A percentile compares a stretch with the other conserved stretches of the same genome.
These are phyloP conservation scores for Tulasnella sp. DNA, from an alignment of 768 basidiomycete genomes.

Conservation along the genomic window DNA sequence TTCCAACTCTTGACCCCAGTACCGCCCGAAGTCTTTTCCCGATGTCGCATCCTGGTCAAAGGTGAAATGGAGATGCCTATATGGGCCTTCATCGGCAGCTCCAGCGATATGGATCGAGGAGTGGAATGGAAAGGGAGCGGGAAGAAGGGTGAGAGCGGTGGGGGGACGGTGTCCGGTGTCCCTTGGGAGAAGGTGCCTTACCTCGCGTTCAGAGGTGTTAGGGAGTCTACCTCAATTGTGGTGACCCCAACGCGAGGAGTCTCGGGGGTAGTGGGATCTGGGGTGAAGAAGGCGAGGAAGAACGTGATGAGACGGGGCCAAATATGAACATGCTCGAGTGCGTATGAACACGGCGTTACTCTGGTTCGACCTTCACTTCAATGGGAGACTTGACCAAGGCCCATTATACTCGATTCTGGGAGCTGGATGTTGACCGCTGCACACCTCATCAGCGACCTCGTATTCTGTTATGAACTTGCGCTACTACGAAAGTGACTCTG, in stretches of 20 bases:
- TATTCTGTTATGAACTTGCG: too few relatives aligned
- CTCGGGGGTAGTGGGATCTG: slow-evolving; percentile 42
- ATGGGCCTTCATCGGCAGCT: slow-evolving; percentile 76
- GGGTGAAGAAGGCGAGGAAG: slow-evolving; percentile 60
- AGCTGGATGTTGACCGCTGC: too few relatives aligned
- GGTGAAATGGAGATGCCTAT: slow-evolving; percentile 83
- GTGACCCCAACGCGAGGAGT: background rate
- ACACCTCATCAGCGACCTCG: too few relatives aligned
- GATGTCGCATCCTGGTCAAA: slow-evolving; percentile 47
- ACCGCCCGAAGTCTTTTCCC: slow-evolving; percentile 36
- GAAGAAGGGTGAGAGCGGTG: slow-evolving; percentile 37
- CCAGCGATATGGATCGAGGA: slow-evolving; percentile 23
- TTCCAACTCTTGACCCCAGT: slow-evolving; percentile 59
- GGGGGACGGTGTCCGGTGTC: slow-evolving; percentile 24
- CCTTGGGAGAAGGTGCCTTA: slow-evolving; percentile 57
- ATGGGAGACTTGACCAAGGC: too few relatives aligned
- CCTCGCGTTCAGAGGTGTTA: slow-evolving; percentile 55
- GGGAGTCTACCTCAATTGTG: slow-evolving; percentile 39
- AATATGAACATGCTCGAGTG: too few relatives aligned
- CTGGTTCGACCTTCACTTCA: too few relatives aligned
- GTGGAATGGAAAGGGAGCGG: slow-evolving; percentile 24
- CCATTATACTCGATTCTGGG: too few relatives aligned
- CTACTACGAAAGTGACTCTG: too few relatives aligned
- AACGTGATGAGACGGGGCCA: slow-evolving; percentile 82
- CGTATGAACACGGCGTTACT: too few relatives aligned